These are phyloP conservation scores for Aegilops longissima DNA, from an alignment of 176 grass and related monocot species.

Conservation along the genomic window DNA sequence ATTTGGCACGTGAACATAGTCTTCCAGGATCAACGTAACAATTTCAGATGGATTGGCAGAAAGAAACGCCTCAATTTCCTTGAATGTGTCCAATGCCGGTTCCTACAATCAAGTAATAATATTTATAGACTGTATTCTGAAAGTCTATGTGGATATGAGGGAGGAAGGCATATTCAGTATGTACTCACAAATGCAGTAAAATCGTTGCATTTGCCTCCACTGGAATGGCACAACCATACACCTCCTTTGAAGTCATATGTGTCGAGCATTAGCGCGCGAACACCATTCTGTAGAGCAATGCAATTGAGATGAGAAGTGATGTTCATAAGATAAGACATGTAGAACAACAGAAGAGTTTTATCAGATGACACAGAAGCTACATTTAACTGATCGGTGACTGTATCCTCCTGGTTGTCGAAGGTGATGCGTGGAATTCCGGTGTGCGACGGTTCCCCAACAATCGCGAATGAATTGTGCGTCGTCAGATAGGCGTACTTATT, in stretches of 20 bases:
- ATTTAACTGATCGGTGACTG: conserved; percentile 67
- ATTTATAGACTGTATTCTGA: neutral
- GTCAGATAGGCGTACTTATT: conserved; percentile 95
- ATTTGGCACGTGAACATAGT: conserved; percentile 66
- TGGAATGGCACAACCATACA: conserved; percentile 90
- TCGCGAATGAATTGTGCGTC: conserved; percentile 81
- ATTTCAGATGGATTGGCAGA: conserved; percentile 77
- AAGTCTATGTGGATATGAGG: neutral
- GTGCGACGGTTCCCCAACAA: conserved; percentile 73
- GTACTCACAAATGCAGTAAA: conserved; percentile 85
- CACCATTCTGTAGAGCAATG: conserved; percentile 56
- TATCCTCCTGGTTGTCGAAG: conserved; percentile 80
- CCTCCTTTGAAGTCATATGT: conserved; percentile 76
- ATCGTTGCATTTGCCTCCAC: conserved; percentile 67
- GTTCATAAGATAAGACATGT: neutral
- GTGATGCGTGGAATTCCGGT: conserved; percentile 77
- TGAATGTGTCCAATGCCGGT: conserved; percentile 75
- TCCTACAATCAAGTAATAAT: conserved; percentile 44
- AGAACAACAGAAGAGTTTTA: neutral
- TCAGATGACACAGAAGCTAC: conserved; percentile 27
- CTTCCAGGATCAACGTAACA: conserved; percentile 79
- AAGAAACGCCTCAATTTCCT: conserved; percentile 72
- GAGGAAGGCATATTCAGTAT: neutral
- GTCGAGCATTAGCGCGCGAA: conserved; percentile 80
- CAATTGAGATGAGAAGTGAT: neutral